Evolutionary conservation across 345 rosid genomes (phyloP).

Genomic region (Iberis pinnata): DNA sequence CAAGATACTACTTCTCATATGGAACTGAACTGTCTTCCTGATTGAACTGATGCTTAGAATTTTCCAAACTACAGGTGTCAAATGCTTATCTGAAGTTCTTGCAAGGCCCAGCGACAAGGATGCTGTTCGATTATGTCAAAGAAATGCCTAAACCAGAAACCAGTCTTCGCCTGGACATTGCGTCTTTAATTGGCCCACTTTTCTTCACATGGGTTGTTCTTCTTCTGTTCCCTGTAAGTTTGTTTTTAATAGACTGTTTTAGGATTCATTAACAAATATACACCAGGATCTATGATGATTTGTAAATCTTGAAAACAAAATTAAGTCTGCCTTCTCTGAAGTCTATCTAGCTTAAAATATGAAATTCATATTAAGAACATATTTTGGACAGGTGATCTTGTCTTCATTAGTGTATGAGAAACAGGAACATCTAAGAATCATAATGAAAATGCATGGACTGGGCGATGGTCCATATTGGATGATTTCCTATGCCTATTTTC

Average conservation of each 20-base stretch:
- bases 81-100: slow-evolving; percentile 70
- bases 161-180: slow-evolving; percentile 44
- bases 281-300: not conserved
- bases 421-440: slow-evolving; percentile 68
- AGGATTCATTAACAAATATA: slow-evolving; percentile 2
- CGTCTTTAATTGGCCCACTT: slow-evolving; percentile 78
- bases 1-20: not conserved
- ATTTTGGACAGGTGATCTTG: slow-evolving; percentile 56
- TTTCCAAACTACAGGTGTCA: slow-evolving; percentile 47
- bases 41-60: slow-evolving; percentile 38
- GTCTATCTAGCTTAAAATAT: not conserved
- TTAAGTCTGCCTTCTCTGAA: too few species aligned
- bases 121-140: slow-evolving; percentile 62
- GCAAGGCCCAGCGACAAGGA: slow-evolving; percentile 45
- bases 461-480: slow-evolving; percentile 96
- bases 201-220: slow-evolving; percentile 51
- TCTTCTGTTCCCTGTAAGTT: slow-evolving; percentile 88
- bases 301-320: not conserved
- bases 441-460: slow-evolving; percentile 99
- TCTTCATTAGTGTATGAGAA: slow-evolving; percentile 77
- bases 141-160: slow-evolving; percentile 69
- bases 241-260: not conserved
- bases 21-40: slow-evolving; percentile 18
- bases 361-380: too few species aligned
- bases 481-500: slow-evolving; percentile 77